These are phyloP conservation scores for Pleoardoris graminearum DNA, from an alignment of 2,329 filamentous ascomycete species.

Conservation along the genomic window DNA sequence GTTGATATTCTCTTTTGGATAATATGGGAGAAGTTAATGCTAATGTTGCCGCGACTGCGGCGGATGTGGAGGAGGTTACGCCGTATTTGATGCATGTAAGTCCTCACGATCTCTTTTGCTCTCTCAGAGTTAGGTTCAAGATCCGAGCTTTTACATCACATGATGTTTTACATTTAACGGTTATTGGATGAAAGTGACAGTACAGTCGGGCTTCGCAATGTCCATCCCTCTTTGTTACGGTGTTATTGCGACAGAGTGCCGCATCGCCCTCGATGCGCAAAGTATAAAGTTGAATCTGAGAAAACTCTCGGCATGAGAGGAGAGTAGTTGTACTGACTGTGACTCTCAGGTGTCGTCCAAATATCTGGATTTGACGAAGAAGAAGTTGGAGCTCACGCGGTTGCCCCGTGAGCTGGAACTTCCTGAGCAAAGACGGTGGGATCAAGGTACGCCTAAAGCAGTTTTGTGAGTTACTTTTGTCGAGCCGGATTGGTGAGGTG, in stretches of 20 bases:
- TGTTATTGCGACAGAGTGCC: no score
- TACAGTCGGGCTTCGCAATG: no score
- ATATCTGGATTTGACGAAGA: slow-evolving; percentile 68
- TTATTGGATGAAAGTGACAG: no score
- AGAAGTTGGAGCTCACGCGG: slow-evolving; percentile 68
- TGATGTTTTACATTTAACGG: no score
- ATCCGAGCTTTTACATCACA: no score
- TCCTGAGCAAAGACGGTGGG: slow-evolving; percentile 57
- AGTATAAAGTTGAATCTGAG: no score
- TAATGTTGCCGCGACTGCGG: slow-evolving; percentile 1
- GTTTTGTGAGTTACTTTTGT: slow-evolving; percentile 50
- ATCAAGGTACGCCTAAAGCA: slow-evolving; percentile 60
- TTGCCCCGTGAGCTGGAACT: slow-evolving; percentile 62
- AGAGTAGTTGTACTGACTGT: no score
- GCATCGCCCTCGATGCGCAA: no score
- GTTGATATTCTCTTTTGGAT: not conserved
- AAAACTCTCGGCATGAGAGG: no score
- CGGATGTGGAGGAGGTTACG: slow-evolving; percentile 20
- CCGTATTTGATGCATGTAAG: slow-evolving; percentile 42
- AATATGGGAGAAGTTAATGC: slow-evolving; percentile 2
- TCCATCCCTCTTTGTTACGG: no score
- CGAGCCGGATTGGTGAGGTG: not conserved
- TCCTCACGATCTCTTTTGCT: no score
- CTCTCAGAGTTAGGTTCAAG: no score
- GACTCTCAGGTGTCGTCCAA: slow-evolving; percentile 62